Base-by-base conservation (phyloP, 768 basidiomycete genomes). In the Lactarius hatsudake region DNA sequence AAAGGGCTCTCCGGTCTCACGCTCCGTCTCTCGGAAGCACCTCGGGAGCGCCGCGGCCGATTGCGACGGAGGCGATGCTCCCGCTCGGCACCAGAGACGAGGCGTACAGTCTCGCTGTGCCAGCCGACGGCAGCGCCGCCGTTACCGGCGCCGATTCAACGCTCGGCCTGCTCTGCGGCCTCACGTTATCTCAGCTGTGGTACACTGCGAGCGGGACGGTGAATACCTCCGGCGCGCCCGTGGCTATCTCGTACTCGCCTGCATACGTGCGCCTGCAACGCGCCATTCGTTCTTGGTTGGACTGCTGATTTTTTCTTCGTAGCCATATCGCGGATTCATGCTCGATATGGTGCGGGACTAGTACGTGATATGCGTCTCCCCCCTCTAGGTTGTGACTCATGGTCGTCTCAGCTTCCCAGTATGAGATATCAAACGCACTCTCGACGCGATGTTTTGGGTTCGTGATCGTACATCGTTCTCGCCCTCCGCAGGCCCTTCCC, bases 251-350 rank as follows among this genome's bases (percentile, higher is more conserved):
- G 32, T 1, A 9, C 32, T 32, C 32, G 32, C 36, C 36, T 36
- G 36, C 10, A 0, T 12, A 36, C 2, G 12, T 36, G 36, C 10
- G 36, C 12, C 36, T 12, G 10, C 36, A 12, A 36, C 36, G 5
- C 6, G 20, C 20, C 18, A 1, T 45, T 5, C 18, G 60, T 9
- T 32, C 1, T n/a, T 32, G 32, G 7, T 7, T 9, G 3, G 20
- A 55, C 40, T 54, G 61, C 9, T 5, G 23, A 32, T 57, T 28
- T 38, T 30, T 53, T 34, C 66, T 38, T 13, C 13, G 5, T 71
- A 89, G 88, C 87, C 87, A 0, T 90, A 87, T 73, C 84, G 93
- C 28, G 91, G 89, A 7, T 81, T 93, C 62, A 85, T 93, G 85
- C 81, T 94, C 17, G 93, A 94, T 73, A 94, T 91, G 0, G 80